Conservation (phyloP, 2,329 filamentous ascomycete species). For the Hypoxylon sp. region DNA sequence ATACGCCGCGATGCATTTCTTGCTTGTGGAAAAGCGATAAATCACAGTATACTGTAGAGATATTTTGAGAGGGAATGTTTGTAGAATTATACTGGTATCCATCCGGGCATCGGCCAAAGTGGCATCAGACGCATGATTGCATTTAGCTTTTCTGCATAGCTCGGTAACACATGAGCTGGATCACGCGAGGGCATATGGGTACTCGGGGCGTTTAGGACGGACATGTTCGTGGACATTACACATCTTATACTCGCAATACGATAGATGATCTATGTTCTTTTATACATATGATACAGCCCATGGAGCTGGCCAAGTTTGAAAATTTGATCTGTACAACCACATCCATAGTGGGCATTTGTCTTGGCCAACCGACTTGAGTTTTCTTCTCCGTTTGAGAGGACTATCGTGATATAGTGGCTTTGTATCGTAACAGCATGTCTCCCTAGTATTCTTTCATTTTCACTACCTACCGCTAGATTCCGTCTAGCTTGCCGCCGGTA, state of each 20-base stretch:
- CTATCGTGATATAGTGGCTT: slow-evolving; percentile 2
- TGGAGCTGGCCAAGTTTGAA: slow-evolving; percentile 21
- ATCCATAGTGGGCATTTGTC: no score
- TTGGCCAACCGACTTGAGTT: no score
- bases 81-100: slow-evolving; percentile 29
- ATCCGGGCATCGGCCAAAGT: slow-evolving; percentile 15
- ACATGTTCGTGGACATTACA: slow-evolving; percentile 20
- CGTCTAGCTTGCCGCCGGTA: slow-evolving; percentile 65
- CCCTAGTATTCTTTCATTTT: no score
- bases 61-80: slow-evolving; percentile 11
- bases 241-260: slow-evolving; percentile 11
- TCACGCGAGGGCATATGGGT: slow-evolving; percentile 33
- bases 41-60: no score
- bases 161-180: slow-evolving; percentile 29
- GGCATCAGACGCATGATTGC: slow-evolving; percentile 20
- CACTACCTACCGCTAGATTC: background rate
- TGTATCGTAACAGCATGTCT: no score
- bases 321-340: slow-evolving; percentile 25
- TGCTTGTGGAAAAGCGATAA: slow-evolving; percentile 88
- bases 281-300: slow-evolving; percentile 42
- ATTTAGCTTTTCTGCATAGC: slow-evolving; percentile 33
- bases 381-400: background rate
- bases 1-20: slow-evolving; percentile 90
- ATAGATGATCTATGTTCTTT: slow-evolving; percentile 30
- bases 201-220: slow-evolving; percentile 30